Conservation (phyloP, 805 yeast species). For the Candida piceae region DNA sequence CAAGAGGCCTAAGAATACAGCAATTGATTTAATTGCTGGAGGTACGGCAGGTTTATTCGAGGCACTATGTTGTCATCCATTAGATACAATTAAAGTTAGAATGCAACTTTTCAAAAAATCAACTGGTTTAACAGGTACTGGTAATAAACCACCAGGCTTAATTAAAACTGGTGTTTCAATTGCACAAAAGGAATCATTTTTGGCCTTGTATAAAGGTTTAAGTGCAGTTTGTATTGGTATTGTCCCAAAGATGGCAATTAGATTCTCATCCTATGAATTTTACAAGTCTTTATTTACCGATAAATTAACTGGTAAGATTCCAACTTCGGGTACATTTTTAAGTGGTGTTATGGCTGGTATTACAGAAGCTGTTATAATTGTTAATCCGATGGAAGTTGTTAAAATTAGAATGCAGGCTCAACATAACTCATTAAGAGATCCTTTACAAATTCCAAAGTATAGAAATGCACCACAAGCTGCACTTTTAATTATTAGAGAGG, state of each 20-base stretch:
- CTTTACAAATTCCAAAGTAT: slow-evolving; percentile 71
- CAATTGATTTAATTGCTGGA: slow-evolving; percentile 79
- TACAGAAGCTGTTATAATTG: slow-evolving; percentile 92
- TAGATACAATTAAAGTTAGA: slow-evolving; percentile 94
- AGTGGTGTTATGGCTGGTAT: slow-evolving; percentile 98
- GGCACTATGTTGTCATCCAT: slow-evolving; percentile 97
- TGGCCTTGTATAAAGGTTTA: slow-evolving; percentile 89
- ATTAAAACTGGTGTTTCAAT: slow-evolving; percentile 75
- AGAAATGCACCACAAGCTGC: slow-evolving; percentile 91
- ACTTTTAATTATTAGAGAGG: slow-evolving; percentile 78
- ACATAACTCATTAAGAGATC: slow-evolving; percentile 85
- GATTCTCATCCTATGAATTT: slow-evolving; percentile 91
- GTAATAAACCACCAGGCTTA: slow-evolving; percentile 76
- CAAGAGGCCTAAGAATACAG: slow-evolving; percentile 34
- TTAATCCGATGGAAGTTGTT: slow-evolving; percentile 96
- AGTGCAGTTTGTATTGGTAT: slow-evolving; percentile 97
- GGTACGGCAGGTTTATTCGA: slow-evolving; percentile 97
- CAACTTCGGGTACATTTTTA: slow-evolving; percentile 71
- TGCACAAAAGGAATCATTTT: slow-evolving; percentile 71
- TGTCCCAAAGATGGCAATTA: slow-evolving; percentile 96
- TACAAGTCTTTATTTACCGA: slow-evolving; percentile 67
- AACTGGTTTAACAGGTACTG: slow-evolving; percentile 35
- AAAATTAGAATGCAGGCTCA: slow-evolving; percentile 96
- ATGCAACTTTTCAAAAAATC: slow-evolving; percentile 84
- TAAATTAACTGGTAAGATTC: slow-evolving; percentile 53